Conservation (phyloP, 2,329 filamentous ascomycete genomes). For the Fusarium oligoseptatum region DNA sequence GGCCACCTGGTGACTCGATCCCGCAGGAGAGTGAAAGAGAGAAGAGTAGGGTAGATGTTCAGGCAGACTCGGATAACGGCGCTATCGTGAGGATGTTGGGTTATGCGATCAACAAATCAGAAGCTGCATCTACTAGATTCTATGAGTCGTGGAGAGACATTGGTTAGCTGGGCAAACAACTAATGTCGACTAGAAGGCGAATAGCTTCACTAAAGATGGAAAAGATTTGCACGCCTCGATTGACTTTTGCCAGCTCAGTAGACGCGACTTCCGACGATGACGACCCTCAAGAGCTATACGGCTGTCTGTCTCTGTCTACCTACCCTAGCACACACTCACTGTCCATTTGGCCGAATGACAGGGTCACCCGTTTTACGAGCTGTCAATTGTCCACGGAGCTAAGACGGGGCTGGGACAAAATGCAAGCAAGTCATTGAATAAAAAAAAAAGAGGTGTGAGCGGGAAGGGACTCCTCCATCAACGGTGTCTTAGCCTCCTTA, state of each 20-base stretch:
- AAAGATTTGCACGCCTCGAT: not conserved
- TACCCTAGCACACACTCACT: not conserved
- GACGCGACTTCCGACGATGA: not conserved
- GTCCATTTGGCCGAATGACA: not conserved
- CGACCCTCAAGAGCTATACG: not conserved
- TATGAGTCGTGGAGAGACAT: conserved; percentile 2
- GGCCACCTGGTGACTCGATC: not conserved
- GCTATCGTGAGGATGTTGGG: not conserved
- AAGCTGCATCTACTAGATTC: not conserved
- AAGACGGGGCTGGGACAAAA: not conserved
- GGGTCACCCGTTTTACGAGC: conserved; percentile 1
- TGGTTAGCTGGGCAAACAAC: not conserved
- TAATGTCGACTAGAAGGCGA: not conserved
- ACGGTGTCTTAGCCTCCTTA: not conserved
- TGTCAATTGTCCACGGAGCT: not conserved
- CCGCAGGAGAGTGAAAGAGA: not conserved
- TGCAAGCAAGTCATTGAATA: not conserved
- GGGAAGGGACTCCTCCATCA: not conserved
- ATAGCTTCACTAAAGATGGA: not conserved
- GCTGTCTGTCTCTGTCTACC: not conserved
- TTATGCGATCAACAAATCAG: not conserved
- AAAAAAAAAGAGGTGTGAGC: not conserved
- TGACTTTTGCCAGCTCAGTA: not conserved
- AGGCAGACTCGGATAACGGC: not conserved
- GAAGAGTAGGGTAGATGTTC: not conserved